Conservation (phyloP, 345 rosid species). For the Populus davidiana region DNA sequence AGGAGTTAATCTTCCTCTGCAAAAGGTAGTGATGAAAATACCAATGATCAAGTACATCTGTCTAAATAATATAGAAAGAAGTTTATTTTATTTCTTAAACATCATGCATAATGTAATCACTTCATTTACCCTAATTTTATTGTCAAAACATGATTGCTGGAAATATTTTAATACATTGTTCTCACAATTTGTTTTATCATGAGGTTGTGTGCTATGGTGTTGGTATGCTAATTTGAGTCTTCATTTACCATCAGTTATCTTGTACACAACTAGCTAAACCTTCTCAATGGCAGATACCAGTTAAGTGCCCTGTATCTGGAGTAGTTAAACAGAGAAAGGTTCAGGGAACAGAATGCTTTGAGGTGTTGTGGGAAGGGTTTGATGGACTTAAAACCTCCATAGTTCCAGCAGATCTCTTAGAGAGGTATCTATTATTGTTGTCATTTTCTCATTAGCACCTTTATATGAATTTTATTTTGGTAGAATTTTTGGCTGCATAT, state of each 20-base stretch:
- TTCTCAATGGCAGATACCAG: slow-evolving; percentile 50
- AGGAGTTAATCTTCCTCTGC: slow-evolving; percentile 46
- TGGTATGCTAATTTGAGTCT: not conserved
- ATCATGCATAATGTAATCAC: not conserved
- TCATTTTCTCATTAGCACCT: not conserved
- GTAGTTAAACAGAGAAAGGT: slow-evolving; percentile 66
- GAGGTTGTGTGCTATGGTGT: not conserved
- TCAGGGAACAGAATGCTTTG: slow-evolving; percentile 70
- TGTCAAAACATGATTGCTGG: not conserved
- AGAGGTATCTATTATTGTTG: slow-evolving; percentile 43
- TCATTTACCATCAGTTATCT: not conserved
- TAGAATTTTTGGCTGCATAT: not conserved
- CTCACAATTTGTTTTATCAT: not conserved
- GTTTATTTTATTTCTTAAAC: not conserved
- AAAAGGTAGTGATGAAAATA: slow-evolving; percentile 37
- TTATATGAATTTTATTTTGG: not conserved
- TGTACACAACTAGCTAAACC: not conserved
- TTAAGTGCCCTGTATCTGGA: slow-evolving; percentile 69
- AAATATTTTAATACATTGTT: not conserved
- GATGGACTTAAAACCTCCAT: slow-evolving; percentile 62
- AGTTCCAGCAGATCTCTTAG: slow-evolving; percentile 75
- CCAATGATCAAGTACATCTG: no score
- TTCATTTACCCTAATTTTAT: not conserved
- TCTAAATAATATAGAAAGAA: no score
- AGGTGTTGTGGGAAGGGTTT: slow-evolving; percentile 67